Evolutionary conservation across 2,329 filamentous ascomycete species (phyloP).

Genomic region (Aspergillus alliaceus): DNA sequence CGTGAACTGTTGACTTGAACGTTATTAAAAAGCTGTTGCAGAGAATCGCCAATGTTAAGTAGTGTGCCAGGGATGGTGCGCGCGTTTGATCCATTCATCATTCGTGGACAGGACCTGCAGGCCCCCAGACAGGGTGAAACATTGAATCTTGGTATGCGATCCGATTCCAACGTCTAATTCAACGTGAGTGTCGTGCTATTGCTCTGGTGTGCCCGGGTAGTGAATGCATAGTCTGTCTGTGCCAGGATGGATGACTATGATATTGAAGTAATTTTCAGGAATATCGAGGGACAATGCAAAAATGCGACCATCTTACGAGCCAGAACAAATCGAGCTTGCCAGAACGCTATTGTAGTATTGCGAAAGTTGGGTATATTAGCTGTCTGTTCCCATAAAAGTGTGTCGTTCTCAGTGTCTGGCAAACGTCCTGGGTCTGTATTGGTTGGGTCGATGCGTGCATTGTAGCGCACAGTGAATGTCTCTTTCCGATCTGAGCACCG

Average conservation of each 20-base stretch:
- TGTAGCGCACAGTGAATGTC: too few species aligned
- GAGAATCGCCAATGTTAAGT: constrained; percentile 55
- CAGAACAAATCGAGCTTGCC: constrained; percentile 41
- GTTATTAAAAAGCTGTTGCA: constrained; percentile 54
- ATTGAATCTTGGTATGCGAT: constrained; percentile 51
- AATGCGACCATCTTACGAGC: constrained; percentile 52
- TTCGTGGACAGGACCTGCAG: constrained; percentile 45
- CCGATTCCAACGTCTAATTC: constrained; percentile 45
- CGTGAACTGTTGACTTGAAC: constrained; percentile 54
- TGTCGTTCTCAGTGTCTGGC: too few species aligned
- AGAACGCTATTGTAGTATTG: constrained; percentile 22
- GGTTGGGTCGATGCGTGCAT: too few species aligned
- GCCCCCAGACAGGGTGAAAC: constrained; percentile 47
- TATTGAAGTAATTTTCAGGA: constrained; percentile 57
- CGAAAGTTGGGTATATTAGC: constrained; percentile 40
- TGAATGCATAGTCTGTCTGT: constrained; percentile 47
- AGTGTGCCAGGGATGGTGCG: constrained; percentile 46
- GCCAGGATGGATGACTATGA: constrained; percentile 53
- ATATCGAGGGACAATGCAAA: constrained; percentile 59
- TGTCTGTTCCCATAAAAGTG: too few species aligned
- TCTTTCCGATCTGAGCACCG: too few species aligned
- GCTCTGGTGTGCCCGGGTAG: constrained; percentile 43
- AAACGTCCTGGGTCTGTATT: too few species aligned
- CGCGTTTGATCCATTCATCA: constrained; percentile 31
- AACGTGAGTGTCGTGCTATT: constrained; percentile 18